phyloP scores from a whole-genome alignment of 225 moss, liverwort and hornwort species.

The Anthoceros angustus region DNA sequence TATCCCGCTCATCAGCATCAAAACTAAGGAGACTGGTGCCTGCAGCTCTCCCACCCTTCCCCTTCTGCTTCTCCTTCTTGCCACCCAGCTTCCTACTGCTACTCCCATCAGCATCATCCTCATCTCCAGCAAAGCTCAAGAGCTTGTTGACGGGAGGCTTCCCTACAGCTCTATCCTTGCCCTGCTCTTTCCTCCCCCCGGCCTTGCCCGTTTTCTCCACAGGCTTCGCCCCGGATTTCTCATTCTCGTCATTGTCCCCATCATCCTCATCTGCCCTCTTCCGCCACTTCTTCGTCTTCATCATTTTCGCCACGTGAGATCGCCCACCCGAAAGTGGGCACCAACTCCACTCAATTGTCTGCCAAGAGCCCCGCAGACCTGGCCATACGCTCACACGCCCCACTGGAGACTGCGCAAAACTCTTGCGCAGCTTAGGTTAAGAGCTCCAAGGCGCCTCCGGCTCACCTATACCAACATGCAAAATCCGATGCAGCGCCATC shows the following conservation, averaged over 20 bases:
- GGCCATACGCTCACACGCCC: background rate
- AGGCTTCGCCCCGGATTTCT: conserved; percentile 13
- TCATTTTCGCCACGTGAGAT: conserved; percentile 13
- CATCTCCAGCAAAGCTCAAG: conserved; percentile 79
- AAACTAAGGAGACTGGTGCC: conserved; percentile 38
- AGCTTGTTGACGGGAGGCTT: conserved; percentile 42
- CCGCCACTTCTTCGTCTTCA: conserved; percentile 31
- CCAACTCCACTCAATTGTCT: background rate
- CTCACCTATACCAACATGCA: too few relatives aligned
- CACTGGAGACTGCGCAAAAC: too few relatives aligned
- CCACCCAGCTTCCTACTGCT: conserved; percentile 16
- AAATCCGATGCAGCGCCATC: too few relatives aligned
- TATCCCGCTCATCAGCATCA: conserved; percentile 26
- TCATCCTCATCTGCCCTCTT: conserved; percentile 33
- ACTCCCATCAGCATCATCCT: conserved; percentile 44
- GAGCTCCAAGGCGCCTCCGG: too few relatives aligned
- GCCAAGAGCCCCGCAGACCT: background rate
- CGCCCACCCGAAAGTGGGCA: background rate
- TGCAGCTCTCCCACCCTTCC: conserved; percentile 25
- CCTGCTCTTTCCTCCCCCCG: conserved; percentile 16
- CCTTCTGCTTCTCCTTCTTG: conserved; percentile 32
- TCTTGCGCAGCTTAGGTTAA: too few relatives aligned
- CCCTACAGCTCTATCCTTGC: conserved; percentile 31
- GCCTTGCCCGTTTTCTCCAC: conserved; percentile 8
- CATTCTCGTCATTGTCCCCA: conserved; percentile 21